Percentiles rank a stretch among this genome's conserved stretches.
Evolutionary conservation across 2,329 filamentous ascomycete species (phyloP).

Genomic region (Xylariaceae sp.): DNA sequence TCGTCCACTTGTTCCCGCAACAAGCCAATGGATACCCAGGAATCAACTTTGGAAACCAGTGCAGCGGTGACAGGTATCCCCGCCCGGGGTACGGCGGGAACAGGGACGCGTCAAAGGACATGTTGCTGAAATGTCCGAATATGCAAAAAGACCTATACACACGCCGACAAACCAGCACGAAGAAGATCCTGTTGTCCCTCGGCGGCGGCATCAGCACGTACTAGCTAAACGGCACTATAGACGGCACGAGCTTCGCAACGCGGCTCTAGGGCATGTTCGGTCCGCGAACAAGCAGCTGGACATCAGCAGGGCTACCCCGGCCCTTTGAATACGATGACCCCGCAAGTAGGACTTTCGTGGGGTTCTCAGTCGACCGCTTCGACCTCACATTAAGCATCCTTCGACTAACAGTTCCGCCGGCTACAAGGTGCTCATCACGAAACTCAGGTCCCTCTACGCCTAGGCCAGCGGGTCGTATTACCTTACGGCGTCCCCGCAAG

Average conservation of each 20-base stretch:
- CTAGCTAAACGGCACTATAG: slow-evolving; percentile 44
- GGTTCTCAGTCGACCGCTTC: slow-evolving; percentile 40
- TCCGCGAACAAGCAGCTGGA: slow-evolving; percentile 42
- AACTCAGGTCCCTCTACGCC: slow-evolving; percentile 35
- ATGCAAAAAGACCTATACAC: slow-evolving; percentile 46
- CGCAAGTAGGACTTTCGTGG: slow-evolving; percentile 11
- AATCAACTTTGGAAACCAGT: slow-evolving; percentile 51
- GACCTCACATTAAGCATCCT: slow-evolving; percentile 43
- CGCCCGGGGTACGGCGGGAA: slow-evolving; percentile 43
- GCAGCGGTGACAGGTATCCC: slow-evolving; percentile 41
- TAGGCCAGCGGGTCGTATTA: slow-evolving; percentile 33
- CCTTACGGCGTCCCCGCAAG: slow-evolving; percentile 54
- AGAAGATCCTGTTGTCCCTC: slow-evolving; percentile 50
- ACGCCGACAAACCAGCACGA: slow-evolving; percentile 46
- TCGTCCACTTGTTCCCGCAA: slow-evolving; percentile 49
- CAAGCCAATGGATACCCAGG: slow-evolving; percentile 50
- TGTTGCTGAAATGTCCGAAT: slow-evolving; percentile 43
- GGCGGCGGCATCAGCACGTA: slow-evolving; percentile 46
- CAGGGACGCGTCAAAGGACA: slow-evolving; percentile 40
- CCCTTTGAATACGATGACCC: slow-evolving; percentile 38
- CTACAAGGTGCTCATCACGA: slow-evolving; percentile 38
- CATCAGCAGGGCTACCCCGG: slow-evolving; percentile 38
- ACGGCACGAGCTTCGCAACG: slow-evolving; percentile 46
- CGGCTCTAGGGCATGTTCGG: slow-evolving; percentile 50
- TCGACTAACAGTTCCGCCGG: slow-evolving; percentile 40